Evolutionary conservation across 2,329 filamentous ascomycete genomes (phyloP), one percentile per base, ranked within the genome.

Genomic region (Aspergillus floridensis): DNA sequence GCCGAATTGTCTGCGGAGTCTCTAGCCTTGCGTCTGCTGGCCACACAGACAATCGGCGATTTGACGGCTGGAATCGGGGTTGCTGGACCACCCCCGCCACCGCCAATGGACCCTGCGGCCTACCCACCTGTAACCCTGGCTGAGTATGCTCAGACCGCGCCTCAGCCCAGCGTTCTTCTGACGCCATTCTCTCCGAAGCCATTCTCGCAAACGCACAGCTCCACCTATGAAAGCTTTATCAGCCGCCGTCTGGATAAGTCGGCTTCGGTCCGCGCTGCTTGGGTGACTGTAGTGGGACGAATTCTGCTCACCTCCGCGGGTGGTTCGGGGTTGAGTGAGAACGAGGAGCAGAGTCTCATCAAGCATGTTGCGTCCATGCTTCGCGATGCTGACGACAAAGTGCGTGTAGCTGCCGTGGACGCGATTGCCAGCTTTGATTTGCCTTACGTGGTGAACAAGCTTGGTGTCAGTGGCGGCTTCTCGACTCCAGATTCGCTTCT

Each of bases 51-150:
- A 0, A 86, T 99, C 44, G 95, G 96, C 56, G 93, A 98, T 71
- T 93, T 99, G 82, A 89, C 96, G 26, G 89, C 93, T 46, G 93
- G 93, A 5, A 96, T 98, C 72, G 93, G 93, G 53, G 91, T 93
- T 61, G 92, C 93, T 62, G 93, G 93, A 0, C 90, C 91, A 57
- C 92, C 93, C 16, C 85, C 89, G 14, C 78, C 86, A 6, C 85
- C 89, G 10, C 76, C 80, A 1, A 82, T 96, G 70, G 92, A 97
- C 69, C 91, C 93, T 12, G 85, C 89, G 22, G 88, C 89, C 31
- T 97, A 96, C 69, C 93, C 93, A n/a, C 86, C 88, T 21, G 71
- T 80, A 35, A 71, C 71, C 2, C 53, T 78, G 24, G 72, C 78
- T 4, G 77, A 82, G 2, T 77, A 81, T 44, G 74, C 80, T 8